Base-by-base conservation (phyloP, 129 eudicot genomes). In the Lonicera japonica region DNA sequence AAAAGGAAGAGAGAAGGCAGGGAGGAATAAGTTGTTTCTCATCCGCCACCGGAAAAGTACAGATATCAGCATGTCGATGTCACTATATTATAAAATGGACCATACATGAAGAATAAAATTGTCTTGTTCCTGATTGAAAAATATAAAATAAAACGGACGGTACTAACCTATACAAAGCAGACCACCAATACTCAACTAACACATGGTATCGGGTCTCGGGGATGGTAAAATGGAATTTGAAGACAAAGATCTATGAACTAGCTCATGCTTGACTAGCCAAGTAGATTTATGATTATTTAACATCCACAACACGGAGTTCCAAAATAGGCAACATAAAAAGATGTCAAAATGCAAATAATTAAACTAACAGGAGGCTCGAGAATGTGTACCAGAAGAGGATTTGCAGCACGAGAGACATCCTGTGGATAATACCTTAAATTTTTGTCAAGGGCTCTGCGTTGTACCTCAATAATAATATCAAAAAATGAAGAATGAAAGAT, bases 361-460 rank as follows among this genome's bases (percentile, higher is more conserved):
- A 60, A 54, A 70, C 25, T 10, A 54, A 57, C 25, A 25, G 58
- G 66, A 75, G 56, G 73, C 60, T 65, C 56, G 41, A 47, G 45
- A 57, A 45, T 60, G 54, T 19, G 38, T 85, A 94, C 99, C 95
- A 80, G 68, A 65, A 94, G 88, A 80, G 88, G 99, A 66, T 71
- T 80, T 57, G 99, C 83, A 63, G 96, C 83, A 24, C 96, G 92
- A 20, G 99, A 80, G 25, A 94, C 82, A 73, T 94, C 99, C 64
- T 94, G 99, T 34, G 99, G 96, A 73, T 94, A 71, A 71, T 94
- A 88, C 64, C 99, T 94, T 72, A 54, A n/a, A 65, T 61, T 59
- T 71, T 1, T 63, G 86, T 88, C 77, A 88, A 96, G 87, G 57
- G 64, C 75, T 41, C 5, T 13, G 63, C 39, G 16, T 25, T 73